Percentiles rank a stretch among this genome's conserved stretches.
Conservation (phyloP, 208 protist species). For the Porcisia deanei region DNA sequence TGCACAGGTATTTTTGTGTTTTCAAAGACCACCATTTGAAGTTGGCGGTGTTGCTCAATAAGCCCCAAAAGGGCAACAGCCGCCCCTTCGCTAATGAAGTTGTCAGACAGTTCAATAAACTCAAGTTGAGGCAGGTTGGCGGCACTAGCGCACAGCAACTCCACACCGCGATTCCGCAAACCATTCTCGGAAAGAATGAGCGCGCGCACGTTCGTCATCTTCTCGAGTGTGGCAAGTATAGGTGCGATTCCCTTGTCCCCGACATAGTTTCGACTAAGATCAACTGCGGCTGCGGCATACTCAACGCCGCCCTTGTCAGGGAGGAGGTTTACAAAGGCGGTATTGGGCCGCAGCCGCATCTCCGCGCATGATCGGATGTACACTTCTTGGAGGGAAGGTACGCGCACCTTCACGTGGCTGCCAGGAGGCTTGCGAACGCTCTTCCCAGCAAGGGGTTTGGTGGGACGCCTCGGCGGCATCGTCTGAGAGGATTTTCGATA, state of each 20-base stretch:
- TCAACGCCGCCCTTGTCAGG: constrained; percentile 43
- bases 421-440: constrained; percentile 18
- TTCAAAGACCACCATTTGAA: constrained; percentile 71
- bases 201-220: constrained; percentile 47
- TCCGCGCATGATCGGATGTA: constrained; percentile 83
- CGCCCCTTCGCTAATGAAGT: constrained; percentile 91
- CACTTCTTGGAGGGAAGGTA: constrained; percentile 65
- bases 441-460: constrained; percentile 16
- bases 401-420: constrained; percentile 8
- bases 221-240: constrained; percentile 63
- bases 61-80: constrained; percentile 56
- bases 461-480: constrained; percentile 30
- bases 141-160: constrained; percentile 47
- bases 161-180: constrained; percentile 79
- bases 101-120: constrained; percentile 85
- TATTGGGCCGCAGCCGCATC: constrained; percentile 72
- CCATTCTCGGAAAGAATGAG: constrained; percentile 82
- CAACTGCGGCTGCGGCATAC: constrained; percentile 37
- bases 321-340: constrained; percentile 58
- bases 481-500: background rate
- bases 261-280: constrained; percentile 88
- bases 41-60: constrained; percentile 54
- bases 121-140: constrained; percentile 57
- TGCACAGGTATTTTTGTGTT: constrained; percentile 89
- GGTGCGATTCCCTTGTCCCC: constrained; percentile 85